A percentile compares a stretch with the other conserved stretches of the same genome.
Evolutionary conservation across 345 rosid genomes (phyloP).

Genomic region (Bruguiera gymnorhiza): DNA sequence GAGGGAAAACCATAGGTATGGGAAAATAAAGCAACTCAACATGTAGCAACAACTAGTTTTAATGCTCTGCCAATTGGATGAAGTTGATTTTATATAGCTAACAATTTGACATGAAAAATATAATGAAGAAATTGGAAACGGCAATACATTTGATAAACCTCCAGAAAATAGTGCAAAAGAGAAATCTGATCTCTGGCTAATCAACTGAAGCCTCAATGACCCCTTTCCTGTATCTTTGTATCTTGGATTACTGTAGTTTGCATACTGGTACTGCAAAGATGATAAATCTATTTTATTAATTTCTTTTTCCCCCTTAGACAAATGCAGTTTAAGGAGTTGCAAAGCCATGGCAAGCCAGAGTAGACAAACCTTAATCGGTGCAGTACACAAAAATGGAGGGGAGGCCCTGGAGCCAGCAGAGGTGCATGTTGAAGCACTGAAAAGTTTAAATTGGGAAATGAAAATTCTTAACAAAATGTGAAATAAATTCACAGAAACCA

Average conservation of each 20-base stretch:
- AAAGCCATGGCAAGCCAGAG: neutral
- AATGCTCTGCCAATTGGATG: neutral
- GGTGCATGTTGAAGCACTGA: constrained; percentile 54
- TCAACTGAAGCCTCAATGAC: constrained; percentile 57
- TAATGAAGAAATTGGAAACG: neutral
- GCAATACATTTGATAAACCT: constrained; percentile 50
- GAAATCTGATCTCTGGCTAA: constrained; percentile 77
- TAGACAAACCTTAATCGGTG: constrained; percentile 63
- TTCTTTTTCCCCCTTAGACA: neutral
- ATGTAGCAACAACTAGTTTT: neutral
- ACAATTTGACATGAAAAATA: neutral
- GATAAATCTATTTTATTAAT: neutral
- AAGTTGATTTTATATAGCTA: neutral
- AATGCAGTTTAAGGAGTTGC: neutral
- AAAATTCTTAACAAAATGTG: neutral
- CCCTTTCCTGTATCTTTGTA: constrained; percentile 54
- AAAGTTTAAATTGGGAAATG: constrained; percentile 12
- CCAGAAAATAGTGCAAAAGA: constrained; percentile 62
- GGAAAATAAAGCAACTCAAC: neutral
- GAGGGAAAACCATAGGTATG: neutral
- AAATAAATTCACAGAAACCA: neutral
- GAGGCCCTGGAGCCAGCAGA: constrained; percentile 37
- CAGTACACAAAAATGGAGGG: constrained; percentile 56
- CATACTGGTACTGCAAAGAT: constrained; percentile 52
- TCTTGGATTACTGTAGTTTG: constrained; percentile 50